phyloP scores from a whole-genome alignment of 768 basidiomycete species.

The Omphalotus guepiniiformis region DNA sequence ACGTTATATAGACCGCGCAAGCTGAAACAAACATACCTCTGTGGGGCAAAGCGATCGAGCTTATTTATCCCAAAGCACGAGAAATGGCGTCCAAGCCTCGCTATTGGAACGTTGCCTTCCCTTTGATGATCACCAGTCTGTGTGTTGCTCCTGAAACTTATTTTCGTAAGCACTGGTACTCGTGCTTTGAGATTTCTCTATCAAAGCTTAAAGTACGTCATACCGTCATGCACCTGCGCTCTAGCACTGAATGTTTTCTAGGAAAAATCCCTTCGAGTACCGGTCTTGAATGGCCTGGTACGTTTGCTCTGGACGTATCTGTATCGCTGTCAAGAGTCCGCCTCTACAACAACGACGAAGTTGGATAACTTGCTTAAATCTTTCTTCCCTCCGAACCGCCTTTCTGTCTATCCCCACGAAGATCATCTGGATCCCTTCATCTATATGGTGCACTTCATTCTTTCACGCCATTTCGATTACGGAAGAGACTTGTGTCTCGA shows the following conservation, averaged over 20 bases:
- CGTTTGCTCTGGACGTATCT: conserved; percentile 92
- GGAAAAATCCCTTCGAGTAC: conserved; percentile 72
- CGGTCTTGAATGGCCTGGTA: conserved; percentile 76
- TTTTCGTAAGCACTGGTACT: conserved; percentile 78
- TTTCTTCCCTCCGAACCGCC: conserved; percentile 73
- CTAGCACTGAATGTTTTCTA: conserved; percentile 26
- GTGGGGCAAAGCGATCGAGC: conserved; percentile 90
- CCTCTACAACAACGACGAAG: conserved; percentile 75
- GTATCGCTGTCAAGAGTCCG: conserved; percentile 86
- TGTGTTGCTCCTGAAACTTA: conserved; percentile 86
- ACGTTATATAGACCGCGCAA: conserved; percentile 67
- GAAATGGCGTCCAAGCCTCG: conserved; percentile 86
- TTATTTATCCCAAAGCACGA: conserved; percentile 74
- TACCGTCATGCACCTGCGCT: not conserved
- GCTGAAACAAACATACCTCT: conserved; percentile 94
- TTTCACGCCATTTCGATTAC: conserved; percentile 80
- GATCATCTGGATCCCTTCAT: conserved; percentile 75
- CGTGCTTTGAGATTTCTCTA: conserved; percentile 67
- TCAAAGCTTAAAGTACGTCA: conserved; percentile 72
- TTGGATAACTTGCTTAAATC: conserved; percentile 70
- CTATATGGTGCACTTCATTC: conserved; percentile 76
- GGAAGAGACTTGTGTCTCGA: conserved; percentile 80
- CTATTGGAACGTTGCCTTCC: conserved; percentile 87
- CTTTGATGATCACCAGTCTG: conserved; percentile 74
- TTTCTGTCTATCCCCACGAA: conserved; percentile 59